Evolutionary conservation across 1,284 basidiomycete species (phyloP).

Genomic region (Microbotryum saponariae): DNA sequence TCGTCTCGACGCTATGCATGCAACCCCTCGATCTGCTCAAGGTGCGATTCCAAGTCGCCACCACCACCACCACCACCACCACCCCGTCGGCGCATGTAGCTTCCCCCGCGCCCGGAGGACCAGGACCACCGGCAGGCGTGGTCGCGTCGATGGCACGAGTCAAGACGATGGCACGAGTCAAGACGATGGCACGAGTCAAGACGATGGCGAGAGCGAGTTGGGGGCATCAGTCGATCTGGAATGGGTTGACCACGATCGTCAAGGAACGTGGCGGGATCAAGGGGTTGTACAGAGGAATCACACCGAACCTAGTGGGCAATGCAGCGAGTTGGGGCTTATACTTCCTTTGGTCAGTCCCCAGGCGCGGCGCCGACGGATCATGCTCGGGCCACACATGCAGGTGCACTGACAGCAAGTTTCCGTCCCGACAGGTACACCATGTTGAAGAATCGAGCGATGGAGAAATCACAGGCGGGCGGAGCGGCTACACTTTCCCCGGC

Average conservation of each 20-base stretch:
- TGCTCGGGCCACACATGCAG: no score
- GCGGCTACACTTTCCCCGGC: conserved; percentile 58
- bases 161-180: neutral
- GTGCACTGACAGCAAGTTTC: neutral
- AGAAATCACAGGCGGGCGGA: conserved; percentile 43
- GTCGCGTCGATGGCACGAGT: neutral
- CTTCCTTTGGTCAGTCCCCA: conserved; percentile 77
- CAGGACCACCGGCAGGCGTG: no score
- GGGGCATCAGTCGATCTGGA: conserved; percentile 53
- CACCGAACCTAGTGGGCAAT: conserved; percentile 88
- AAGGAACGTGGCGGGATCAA: conserved; percentile 45
- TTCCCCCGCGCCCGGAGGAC: no score
- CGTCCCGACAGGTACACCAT: conserved; percentile 68
- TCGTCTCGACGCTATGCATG: conserved; percentile 89
- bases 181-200: no score
- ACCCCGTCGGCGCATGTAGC: neutral
- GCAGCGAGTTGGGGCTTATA: conserved; percentile 97
- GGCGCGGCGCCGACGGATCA: neutral
- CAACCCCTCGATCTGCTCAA: conserved; percentile 96
- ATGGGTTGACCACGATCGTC: conserved; percentile 65
- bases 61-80: conserved; percentile 44
- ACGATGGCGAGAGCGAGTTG: neutral
- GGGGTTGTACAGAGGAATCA: conserved; percentile 57
- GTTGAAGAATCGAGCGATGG: conserved; percentile 60
- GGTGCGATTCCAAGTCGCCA: conserved; percentile 88